A percentile compares a stretch with the other conserved stretches of the same genome.
Conservation (phyloP, 768 basidiomycete genomes). For the Pleurotus giganteus region DNA sequence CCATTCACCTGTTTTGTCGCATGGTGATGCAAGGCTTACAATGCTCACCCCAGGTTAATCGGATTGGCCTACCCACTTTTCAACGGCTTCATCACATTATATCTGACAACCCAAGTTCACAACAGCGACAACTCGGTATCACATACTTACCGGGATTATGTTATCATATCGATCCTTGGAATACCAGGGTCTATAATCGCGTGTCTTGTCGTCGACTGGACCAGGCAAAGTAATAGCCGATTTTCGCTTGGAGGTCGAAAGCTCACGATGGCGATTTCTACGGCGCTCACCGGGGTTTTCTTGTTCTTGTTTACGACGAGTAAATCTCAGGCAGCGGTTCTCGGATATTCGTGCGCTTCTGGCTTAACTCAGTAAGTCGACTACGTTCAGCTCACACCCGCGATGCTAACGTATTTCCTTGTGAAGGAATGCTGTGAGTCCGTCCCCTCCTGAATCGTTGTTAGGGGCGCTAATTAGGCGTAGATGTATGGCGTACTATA, state of each 20-base stretch:
- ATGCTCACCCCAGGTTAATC: conserved; percentile 19
- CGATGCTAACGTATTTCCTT: neutral
- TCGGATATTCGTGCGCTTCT: conserved; percentile 46
- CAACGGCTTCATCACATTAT: conserved; percentile 49
- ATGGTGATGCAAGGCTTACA: neutral
- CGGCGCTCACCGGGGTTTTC: conserved; percentile 43
- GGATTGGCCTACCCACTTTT: conserved; percentile 56
- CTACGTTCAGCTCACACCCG: neutral
- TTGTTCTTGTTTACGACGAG: conserved; percentile 53
- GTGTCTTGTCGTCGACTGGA: conserved; percentile 42
- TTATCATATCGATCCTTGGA: conserved; percentile 45
- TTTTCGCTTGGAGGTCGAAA: conserved; percentile 44
- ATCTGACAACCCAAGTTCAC: conserved; percentile 33
- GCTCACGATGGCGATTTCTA: conserved; percentile 43
- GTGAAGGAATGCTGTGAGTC: conserved; percentile 34
- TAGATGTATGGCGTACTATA: conserved; percentile 54
- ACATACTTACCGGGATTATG: conserved; percentile 45
- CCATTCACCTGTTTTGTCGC: neutral
- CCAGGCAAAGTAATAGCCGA: conserved; percentile 23
- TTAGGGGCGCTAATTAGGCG: conserved; percentile 6
- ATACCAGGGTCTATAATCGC: conserved; percentile 49
- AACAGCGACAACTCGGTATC: conserved; percentile 20
- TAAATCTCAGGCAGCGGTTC: conserved; percentile 32
- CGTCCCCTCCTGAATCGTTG: neutral
- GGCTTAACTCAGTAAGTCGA: conserved; percentile 37